Evolutionary conservation across 345 rosid genomes (phyloP), one percentile per base, ranked within the genome.

Genomic region (Clarkia xantiana): DNA sequence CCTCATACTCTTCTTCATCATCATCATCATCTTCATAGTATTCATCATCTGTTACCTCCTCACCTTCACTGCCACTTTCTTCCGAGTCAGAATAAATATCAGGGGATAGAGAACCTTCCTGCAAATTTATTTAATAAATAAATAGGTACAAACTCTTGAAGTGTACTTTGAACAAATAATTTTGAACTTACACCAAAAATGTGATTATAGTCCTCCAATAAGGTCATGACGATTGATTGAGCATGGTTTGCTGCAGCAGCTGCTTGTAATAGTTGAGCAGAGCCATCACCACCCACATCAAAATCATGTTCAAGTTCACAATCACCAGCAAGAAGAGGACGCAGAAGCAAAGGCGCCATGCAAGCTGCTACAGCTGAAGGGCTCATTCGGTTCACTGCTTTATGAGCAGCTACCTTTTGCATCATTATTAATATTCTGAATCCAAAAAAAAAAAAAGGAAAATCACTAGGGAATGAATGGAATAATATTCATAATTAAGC

Each of bases 241-340:
- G 96, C 98, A 79, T 91, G 96, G 73, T 91, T 91, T 40, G 98
- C 96, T 52, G 98, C 96, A 58, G 98, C 94, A 55, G 98, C 96
- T 63, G 98, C 96, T 79, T 81, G 84, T 60, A 91, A 69, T 55
- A 91, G 93, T 68, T 86, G 98, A 68, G 76, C 57, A 65, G 96
- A 91, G 55, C 96, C 80, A 68, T 91, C 98, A 46, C 89, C 94
- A 18, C 96, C 94, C 53, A 91, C 89, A 76, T 84, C 81, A 69
- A 91, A 76, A 65, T 81, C 80, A 56, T 67, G 76, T 64, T 84
- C 98, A 67, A 91, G 81, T 59, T 91, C 94, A 75, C 96, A 91
- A 40, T 91, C 98, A 44, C 98, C 98, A 40, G 86, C 74, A 45
- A 91, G 73, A 69, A 91, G 98, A 51, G 98, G 98, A 11, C 96